Percentiles rank a stretch among this genome's conserved stretches.
Evolutionary conservation across 140 eudicot genomes (phyloP).

Genomic region (Anethum foeniculum): DNA sequence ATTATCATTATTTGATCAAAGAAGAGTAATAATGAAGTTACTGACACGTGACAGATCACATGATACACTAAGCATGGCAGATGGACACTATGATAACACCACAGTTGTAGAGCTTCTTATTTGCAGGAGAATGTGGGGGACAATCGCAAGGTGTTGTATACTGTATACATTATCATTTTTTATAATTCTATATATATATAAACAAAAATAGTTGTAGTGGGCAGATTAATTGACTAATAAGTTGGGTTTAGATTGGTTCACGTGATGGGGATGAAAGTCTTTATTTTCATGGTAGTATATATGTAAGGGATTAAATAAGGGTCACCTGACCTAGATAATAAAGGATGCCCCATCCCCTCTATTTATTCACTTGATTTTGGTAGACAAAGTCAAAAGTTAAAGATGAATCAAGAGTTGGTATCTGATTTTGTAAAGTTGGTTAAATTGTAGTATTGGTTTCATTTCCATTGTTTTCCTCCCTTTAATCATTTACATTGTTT

Average conservation of each 20-base stretch:
- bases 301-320: not conserved
- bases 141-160: not conserved
- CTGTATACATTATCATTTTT: not conserved
- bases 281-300: not conserved
- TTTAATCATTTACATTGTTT: not conserved
- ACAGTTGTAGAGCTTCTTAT: not conserved
- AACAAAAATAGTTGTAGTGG: not conserved
- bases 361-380: not conserved
- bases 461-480: not conserved
- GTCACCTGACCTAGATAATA: not conserved
- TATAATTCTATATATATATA: too few species aligned
- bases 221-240: not conserved
- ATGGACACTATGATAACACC: not conserved
- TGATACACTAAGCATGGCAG: not conserved
- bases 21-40: not conserved
- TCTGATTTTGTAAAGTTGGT: not conserved
- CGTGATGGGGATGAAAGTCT: not conserved
- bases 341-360: not conserved
- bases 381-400: not conserved
- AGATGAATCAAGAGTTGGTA: not conserved
- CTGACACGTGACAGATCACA: conserved; percentile 4
- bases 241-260: not conserved
- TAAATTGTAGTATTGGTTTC: not conserved
- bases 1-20: too few species aligned
- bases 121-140: conserved; percentile 11